A percentile compares a stretch with the other conserved stretches of the same genome.
These are phyloP conservation scores for Dictyostelium firmibasis DNA, from an alignment of 78 protist genomes.

Conservation along the genomic window DNA sequence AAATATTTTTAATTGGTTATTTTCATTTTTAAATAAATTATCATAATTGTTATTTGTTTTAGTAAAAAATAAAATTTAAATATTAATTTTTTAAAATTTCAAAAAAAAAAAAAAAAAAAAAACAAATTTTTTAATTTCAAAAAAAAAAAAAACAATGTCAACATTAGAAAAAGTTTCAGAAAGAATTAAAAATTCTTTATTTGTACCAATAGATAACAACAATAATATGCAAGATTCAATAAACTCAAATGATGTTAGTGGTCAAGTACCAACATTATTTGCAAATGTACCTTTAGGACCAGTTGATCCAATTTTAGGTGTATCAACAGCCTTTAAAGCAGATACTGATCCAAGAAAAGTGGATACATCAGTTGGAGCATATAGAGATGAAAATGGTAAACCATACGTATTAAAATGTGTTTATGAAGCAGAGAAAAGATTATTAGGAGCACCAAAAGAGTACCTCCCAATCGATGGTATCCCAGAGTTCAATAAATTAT, in stretches of 20 bases:
- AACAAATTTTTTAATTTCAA: not conserved
- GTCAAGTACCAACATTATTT: conserved; percentile 10
- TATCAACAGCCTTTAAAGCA: conserved; percentile 57
- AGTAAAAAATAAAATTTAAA: too few species aligned
- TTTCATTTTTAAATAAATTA: too few species aligned
- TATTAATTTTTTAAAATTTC: too few species aligned
- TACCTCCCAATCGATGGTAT: conserved; percentile 94
- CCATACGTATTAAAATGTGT: conserved; percentile 93
- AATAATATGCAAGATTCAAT: not conserved
- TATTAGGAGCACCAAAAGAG: conserved; percentile 88
- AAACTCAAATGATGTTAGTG: conserved; percentile 1
- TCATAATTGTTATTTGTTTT: too few species aligned
- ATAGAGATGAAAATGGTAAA: conserved; percentile 94
- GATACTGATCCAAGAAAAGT: conserved; percentile 86
- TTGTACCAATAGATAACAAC: conserved; percentile 22
- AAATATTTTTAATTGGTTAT: too few species aligned
- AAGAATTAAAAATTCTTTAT: conserved; percentile 61
- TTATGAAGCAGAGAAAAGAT: conserved; percentile 57
- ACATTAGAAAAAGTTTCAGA: conserved; percentile 14
- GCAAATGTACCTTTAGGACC: conserved; percentile 69
- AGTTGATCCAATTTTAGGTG: conserved; percentile 89
- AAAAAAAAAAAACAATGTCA: not conserved
- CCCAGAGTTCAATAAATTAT: conserved; percentile 76
- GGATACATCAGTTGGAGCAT: conserved; percentile 94
- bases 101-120: too few species aligned